phyloP scores from a whole-genome alignment of 2,329 filamentous ascomycete genomes.

The Colletotrichum navitas region DNA sequence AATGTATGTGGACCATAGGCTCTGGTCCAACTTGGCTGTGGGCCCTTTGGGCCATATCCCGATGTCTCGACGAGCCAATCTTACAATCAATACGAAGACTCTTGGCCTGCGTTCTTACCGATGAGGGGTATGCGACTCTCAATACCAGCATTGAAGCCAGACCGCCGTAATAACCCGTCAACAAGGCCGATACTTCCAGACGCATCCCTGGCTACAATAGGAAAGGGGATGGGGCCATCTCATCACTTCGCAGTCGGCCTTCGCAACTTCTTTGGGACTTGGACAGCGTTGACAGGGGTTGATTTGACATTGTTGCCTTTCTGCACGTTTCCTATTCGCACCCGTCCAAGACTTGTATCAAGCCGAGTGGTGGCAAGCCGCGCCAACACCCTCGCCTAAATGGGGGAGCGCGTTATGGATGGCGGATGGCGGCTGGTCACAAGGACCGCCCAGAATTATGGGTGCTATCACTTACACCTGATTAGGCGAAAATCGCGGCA shows the following conservation, averaged over 20 bases:
- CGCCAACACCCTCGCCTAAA: constrained; percentile 18
- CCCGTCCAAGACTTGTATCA: constrained; percentile 4
- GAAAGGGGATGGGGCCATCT: constrained; percentile 26
- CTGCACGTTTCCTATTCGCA: not conserved
- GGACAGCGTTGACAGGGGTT: constrained; percentile 19
- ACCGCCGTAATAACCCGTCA: constrained; percentile 1
- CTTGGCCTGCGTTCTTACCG: constrained; percentile 7
- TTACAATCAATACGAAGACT: constrained; percentile 1
- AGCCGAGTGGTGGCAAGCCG: constrained; percentile 14
- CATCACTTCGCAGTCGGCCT: constrained; percentile 21
- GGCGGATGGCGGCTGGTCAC: constrained; percentile 22
- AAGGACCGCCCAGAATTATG: constrained; percentile 11
- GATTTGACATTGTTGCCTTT: not conserved
- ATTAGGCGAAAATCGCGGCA: constrained; percentile 28
- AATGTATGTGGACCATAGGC: not conserved
- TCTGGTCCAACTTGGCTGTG: not conserved
- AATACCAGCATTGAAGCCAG: not conserved
- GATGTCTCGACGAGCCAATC: not conserved
- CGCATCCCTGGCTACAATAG: constrained; percentile 9
- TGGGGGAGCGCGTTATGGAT: constrained; percentile 7
- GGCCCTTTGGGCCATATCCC: not conserved
- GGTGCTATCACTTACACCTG: constrained; percentile 22
- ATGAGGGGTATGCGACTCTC: constrained; percentile 11
- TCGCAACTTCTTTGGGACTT: constrained; percentile 16
- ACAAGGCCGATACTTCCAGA: not conserved